Evolutionary conservation across 768 basidiomycete species (phyloP), one percentile per base, ranked within the genome.

Genomic region (Russula lepida): DNA sequence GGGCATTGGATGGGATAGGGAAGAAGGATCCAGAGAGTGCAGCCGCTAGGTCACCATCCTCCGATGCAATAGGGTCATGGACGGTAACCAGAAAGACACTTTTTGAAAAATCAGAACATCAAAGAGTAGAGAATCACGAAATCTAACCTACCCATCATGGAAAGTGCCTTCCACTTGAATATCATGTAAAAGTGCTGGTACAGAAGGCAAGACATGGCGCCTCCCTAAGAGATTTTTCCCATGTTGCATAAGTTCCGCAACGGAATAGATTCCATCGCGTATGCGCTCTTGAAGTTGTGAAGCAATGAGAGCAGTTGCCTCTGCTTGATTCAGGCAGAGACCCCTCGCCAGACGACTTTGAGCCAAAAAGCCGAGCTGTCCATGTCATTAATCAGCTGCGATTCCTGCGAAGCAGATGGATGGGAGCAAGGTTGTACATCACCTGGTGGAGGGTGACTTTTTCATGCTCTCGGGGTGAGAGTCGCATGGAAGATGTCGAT

Each of bases 11-110:
- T 0, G 95, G 95, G 3, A 88, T 71, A 3, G 95, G 95, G 0
- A 98, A 77, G 75, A 98, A 98, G 0, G 93, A 95, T 11, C 94
- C 93, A 64, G 93, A 92, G n/a, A 99, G 78, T 0, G 95, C 95
- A n/a, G 85, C 82, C 4, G 75, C 75, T 21, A 98, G 75, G 69
- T 95, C 75, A 0, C 93, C 92, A 43, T 80, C 73, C 60, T 92
- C 85, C 0, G 92, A 86, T 70, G 88, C 92, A 64, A 99, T 86
- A 21, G 97, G 95, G 67, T 95, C 88, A 69, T 98, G 95, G 1
- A 98, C 92, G 0, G 95, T 95, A 39, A 98, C 95, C n/a, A 99
- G 81, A 75, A 98, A 99, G 0, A 92, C 89, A 0, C 86, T 89
- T 63, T 6, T 33, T 4, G 17, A 44, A n/a, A 15, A n/a, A 57